Evolutionary conservation across 345 rosid species (phyloP).

Genomic region (Sonneratia alba): DNA sequence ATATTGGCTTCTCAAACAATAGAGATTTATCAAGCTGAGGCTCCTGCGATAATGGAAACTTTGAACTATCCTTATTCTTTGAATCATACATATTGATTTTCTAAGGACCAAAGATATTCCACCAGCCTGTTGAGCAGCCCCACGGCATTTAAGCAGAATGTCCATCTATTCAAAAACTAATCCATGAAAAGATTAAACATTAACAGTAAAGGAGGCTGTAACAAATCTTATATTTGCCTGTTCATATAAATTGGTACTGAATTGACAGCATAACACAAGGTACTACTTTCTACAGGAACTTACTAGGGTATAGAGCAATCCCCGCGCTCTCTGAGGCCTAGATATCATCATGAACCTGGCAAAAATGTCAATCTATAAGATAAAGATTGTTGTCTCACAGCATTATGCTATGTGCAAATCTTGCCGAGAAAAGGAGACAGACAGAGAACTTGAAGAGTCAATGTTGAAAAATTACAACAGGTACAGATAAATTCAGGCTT

Average conservation of each 20-base stretch:
- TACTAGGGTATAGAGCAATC: conserved; percentile 74
- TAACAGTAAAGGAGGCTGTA: neutral
- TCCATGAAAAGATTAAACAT: neutral
- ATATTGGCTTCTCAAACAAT: neutral
- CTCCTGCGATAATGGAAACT: neutral
- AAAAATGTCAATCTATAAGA: neutral
- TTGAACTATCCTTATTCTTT: neutral
- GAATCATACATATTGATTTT: neutral
- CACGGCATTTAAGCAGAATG: neutral
- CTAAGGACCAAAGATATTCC: neutral
- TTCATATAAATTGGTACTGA: neutral
- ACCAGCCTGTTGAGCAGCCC: neutral
- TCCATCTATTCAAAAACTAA: neutral
- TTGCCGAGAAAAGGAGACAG: too few relatives aligned
- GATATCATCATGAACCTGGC: conserved; percentile 85
- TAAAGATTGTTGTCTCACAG: neutral
- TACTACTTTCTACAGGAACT: neutral
- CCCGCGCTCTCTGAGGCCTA: conserved; percentile 64
- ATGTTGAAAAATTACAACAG: neutral
- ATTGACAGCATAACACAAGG: neutral
- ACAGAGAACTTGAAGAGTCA: too few relatives aligned
- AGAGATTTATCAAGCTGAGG: neutral
- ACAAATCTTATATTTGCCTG: neutral
- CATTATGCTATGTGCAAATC: neutral
- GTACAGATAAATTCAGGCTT: neutral